A percentile compares a stretch with the other conserved stretches of the same genome.
Evolutionary conservation across 805 yeast genomes (phyloP).

Genomic region (Saturnispora kantuleensis): DNA sequence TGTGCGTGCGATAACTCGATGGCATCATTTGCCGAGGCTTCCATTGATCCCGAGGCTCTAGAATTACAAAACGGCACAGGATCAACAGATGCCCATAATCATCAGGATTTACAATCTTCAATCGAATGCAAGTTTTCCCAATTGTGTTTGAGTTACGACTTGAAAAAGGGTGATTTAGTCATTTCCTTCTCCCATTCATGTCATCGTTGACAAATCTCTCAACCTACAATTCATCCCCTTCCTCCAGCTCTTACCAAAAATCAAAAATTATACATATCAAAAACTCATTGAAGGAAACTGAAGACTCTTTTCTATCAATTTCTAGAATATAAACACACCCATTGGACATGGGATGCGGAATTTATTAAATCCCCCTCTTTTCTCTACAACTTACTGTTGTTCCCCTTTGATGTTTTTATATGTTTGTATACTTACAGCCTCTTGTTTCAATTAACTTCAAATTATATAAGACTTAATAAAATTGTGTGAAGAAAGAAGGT

Average conservation of each 20-base stretch:
- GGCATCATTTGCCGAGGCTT: conserved; percentile 13
- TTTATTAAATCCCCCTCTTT: too few species aligned
- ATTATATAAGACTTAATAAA: not conserved
- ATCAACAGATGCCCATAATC: conserved; percentile 5
- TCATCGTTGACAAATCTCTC: conserved; percentile 12
- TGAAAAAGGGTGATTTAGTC: conserved; percentile 20
- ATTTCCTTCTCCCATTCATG: conserved; percentile 24
- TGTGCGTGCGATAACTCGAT: conserved; percentile 16
- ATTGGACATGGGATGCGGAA: too few species aligned
- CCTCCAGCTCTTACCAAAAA: too few species aligned
- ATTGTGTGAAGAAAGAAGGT: too few species aligned
- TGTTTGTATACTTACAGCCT: not conserved
- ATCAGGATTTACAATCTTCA: conserved; percentile 1
- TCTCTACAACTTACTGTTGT: too few species aligned
- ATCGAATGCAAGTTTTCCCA: conserved; percentile 21
- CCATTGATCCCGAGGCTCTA: conserved; percentile 18
- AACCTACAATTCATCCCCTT: too few species aligned
- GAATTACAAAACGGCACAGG: conserved; percentile 7
- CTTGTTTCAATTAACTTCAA: too few species aligned
- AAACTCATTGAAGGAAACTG: too few species aligned
- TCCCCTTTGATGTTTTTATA: too few species aligned
- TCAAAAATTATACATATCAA: too few species aligned
- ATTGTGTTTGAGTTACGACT: conserved; percentile 21
- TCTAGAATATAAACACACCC: too few species aligned
- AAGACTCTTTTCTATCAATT: too few species aligned